A percentile compares a stretch with the other conserved stretches of the same genome.
Conservation (phyloP, 2,329 filamentous ascomycete genomes). For the Gaeumannomyces tritici region DNA sequence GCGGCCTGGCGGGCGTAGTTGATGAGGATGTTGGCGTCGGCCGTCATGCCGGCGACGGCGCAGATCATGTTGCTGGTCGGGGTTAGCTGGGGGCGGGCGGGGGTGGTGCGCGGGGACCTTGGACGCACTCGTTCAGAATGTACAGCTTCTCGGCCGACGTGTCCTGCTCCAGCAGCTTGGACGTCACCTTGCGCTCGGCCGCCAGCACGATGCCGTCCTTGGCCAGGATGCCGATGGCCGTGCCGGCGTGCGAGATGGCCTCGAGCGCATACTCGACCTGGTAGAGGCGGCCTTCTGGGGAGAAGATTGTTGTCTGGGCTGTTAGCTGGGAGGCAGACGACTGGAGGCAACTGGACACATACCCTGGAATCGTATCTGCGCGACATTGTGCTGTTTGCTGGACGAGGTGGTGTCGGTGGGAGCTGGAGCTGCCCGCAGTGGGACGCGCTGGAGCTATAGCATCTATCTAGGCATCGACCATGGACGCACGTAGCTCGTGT, state of each 20-base stretch:
- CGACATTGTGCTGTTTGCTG: conserved; percentile 52
- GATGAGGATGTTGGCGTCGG: conserved; percentile 99
- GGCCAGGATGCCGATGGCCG: conserved; percentile 90
- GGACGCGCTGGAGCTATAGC: conserved; percentile 27
- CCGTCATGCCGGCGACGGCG: conserved; percentile 97
- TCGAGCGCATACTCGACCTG: conserved; percentile 99
- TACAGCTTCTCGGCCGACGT: conserved; percentile 99
- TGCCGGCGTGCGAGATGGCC: conserved; percentile 96
- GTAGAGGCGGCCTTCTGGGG: conserved; percentile 93
- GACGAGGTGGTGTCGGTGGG: conserved; percentile 6
- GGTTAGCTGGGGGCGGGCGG: conserved; percentile 7
- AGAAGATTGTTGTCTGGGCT: conserved; percentile 94
- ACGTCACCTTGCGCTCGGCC: conserved; percentile 97
- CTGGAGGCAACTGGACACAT: conserved; percentile 29
- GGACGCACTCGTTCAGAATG: conserved; percentile 89
- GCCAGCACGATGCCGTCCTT: conserved; percentile 98
- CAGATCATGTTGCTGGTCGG: conserved; percentile 95
- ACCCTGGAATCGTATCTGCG: conserved; percentile 96
- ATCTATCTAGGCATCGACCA: too few relatives aligned
- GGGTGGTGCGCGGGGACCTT: too few relatives aligned
- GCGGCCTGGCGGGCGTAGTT: conserved; percentile 97
- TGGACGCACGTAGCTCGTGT: conserved; percentile 10
- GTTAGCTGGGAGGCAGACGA: background rate
- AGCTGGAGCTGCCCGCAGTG: conserved; percentile 6
- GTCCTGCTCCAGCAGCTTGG: conserved; percentile 97